Percentiles rank a stretch among this genome's conserved stretches.
Conservation (phyloP, 306 rosid species). For the Gillenia trifoliata region DNA sequence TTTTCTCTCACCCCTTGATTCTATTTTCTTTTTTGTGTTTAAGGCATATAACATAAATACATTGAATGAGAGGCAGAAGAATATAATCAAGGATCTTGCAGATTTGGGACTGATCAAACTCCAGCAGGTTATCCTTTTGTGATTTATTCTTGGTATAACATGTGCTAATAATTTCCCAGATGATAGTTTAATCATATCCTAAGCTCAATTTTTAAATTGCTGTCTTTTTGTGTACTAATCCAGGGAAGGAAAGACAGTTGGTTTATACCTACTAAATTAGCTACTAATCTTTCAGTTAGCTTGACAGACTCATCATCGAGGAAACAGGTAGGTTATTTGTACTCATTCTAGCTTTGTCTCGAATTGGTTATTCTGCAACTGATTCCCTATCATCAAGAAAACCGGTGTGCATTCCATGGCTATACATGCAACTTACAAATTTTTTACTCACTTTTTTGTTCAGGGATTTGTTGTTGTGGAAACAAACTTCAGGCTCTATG, state of each 20-base stretch:
- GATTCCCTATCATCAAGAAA: conserved; percentile 15
- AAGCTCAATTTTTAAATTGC: not conserved
- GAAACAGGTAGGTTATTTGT: conserved; percentile 49
- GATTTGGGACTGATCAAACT: conserved; percentile 94
- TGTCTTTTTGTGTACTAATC: conserved; percentile 15
- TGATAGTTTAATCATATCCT: conserved; percentile 20
- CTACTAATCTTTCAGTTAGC: conserved; percentile 93
- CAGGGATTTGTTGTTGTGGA: conserved; percentile 95
- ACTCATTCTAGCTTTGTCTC: not conserved
- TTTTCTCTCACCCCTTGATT: conserved; percentile 15
- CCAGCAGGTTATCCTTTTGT: conserved; percentile 66
- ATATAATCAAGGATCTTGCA: conserved; percentile 70
- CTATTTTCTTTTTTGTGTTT: conserved; percentile 18
- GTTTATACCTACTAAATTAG: conserved; percentile 94
- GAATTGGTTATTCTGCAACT: conserved; percentile 3
- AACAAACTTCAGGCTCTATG: conserved; percentile 86
- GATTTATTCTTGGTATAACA: conserved; percentile 19
- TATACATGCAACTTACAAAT: not conserved
- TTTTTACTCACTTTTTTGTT: not conserved
- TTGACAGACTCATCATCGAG: conserved; percentile 77
- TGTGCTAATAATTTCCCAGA: conserved; percentile 13
- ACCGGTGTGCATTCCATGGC: not conserved
- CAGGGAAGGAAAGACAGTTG: conserved; percentile 96
- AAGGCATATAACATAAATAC: conserved; percentile 79
- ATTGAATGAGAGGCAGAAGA: conserved; percentile 68